These are phyloP conservation scores for Spizellomyces punctatus DNA, from an alignment of 192 early-diverging fungal genomes.

Conservation along the genomic window DNA sequence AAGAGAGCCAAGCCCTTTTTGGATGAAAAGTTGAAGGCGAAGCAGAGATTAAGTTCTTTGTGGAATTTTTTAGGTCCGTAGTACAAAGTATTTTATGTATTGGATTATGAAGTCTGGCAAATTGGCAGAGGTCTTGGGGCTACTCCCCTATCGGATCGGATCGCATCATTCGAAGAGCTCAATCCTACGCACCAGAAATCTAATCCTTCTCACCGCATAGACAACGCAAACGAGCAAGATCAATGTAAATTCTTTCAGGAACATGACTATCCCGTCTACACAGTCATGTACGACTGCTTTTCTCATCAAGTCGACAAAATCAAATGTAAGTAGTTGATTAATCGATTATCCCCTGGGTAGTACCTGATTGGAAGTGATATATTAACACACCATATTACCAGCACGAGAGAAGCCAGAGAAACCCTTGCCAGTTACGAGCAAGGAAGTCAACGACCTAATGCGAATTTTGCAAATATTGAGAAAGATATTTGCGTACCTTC, in stretches of 20 bases:
- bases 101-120: slow-evolving; percentile 2
- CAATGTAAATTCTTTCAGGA: slow-evolving; percentile 79
- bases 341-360: background rate
- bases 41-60: slow-evolving; percentile 65
- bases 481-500: slow-evolving; percentile 68
- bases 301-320: slow-evolving; percentile 75
- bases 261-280: slow-evolving; percentile 69
- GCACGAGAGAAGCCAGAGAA: slow-evolving; percentile 57
- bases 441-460: slow-evolving; percentile 68
- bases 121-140: no score
- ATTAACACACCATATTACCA: background rate
- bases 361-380: background rate
- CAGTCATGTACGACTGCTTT: slow-evolving; percentile 69
- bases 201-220: slow-evolving; percentile 33
- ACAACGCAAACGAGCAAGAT: slow-evolving; percentile 68
- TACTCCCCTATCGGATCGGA: no score
- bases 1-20: slow-evolving; percentile 78
- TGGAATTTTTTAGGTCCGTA: slow-evolving; percentile 71
- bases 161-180: no score
- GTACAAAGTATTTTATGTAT: slow-evolving; percentile 10
- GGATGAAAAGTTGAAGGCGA: slow-evolving; percentile 76
- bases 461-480: slow-evolving; percentile 64
- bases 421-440: slow-evolving; percentile 55
- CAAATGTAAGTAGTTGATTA: slow-evolving; percentile 52
- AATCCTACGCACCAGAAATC: no score